Base-by-base conservation (phyloP, 2,329 filamentous ascomycete species). In the Pseudogymnoascus sp. region DNA sequence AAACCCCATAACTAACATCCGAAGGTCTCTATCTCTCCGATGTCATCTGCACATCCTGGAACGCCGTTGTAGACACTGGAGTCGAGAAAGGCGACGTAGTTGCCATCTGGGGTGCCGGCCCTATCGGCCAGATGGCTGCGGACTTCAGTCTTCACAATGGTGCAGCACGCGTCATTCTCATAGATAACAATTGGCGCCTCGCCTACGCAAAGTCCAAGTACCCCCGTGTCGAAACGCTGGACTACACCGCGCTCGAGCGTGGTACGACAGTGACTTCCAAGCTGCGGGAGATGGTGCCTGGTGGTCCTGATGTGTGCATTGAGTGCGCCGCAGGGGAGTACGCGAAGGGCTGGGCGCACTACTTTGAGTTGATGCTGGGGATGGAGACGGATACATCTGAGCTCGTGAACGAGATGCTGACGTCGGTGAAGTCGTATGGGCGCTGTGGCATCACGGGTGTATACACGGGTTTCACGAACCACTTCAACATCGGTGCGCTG, bases 241-340 rank as follows among this genome's bases (percentile, higher is more conserved):
- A 95, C 74, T 95, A 81, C 74, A 81, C 80, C 70, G 73, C 75
- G 65, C 78, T 84, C 0, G 79, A 79, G 2, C 76, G 80, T 20
- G 82, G 87, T 11, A 76, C 89, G 3, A 88, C 84, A 0, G 88
- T 96, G 0, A 87, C 89, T 1, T 83, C 80, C 59, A 83, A 79
- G 66, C 75, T 96, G 62, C 91, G 91, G 75, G 85, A 91, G 64
- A 81, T 93, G 70, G 86, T 83, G 35, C 83, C 82, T 22, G 84
- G 85, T 11, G 90, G 90, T 0, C 88, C 89, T 0, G 90, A 96
- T 69, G 86, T 87, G 2, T 80, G 82, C 4, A 79, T 94, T 6
- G 89, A 96, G 71, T 84, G 82, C 64, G 82, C 77, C 0, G 82
- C 82, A 0, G 82, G 82, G 18, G 82, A 85, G 69, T 86, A 86